Evolutionary conservation across 805 yeast species (phyloP).

Genomic region (Wickerhamiella kurtzmanii): DNA sequence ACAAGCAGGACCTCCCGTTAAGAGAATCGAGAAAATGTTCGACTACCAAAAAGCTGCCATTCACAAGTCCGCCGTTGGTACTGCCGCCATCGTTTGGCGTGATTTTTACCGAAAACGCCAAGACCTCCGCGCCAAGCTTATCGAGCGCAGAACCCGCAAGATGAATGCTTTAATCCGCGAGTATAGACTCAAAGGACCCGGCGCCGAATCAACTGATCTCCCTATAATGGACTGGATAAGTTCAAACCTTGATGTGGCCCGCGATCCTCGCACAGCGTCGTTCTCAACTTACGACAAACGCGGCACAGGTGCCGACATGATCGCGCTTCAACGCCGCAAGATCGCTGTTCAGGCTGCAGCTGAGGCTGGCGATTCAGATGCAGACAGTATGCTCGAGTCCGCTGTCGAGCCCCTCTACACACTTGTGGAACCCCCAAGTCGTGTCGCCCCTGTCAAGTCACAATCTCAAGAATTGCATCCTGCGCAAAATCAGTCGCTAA

Average conservation of each 20-base stretch:
- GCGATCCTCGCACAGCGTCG: neutral
- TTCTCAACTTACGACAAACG: conserved; percentile 8
- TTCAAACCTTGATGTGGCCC: conserved; percentile 16
- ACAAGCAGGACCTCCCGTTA: conserved; percentile 2
- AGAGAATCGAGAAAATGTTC: conserved; percentile 1
- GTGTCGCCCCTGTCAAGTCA: conserved; percentile 2
- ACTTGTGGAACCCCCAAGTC: neutral
- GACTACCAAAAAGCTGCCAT: conserved; percentile 17
- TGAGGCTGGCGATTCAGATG: neutral
- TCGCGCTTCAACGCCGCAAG: conserved; percentile 7
- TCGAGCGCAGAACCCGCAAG: conserved; percentile 13
- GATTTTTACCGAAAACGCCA: conserved; percentile 21
- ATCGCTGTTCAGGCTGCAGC: conserved; percentile 6
- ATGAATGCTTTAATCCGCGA: conserved; percentile 20
- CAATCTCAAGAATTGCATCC: neutral
- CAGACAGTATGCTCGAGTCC: neutral
- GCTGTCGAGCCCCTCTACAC: neutral
- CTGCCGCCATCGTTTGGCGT: conserved; percentile 21
- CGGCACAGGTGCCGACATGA: conserved; percentile 16
- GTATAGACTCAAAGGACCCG: conserved; percentile 9
- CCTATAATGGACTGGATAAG: conserved; percentile 18
- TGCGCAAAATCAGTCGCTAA: neutral
- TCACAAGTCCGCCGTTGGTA: conserved; percentile 15
- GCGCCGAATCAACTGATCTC: conserved; percentile 7
- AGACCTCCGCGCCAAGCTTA: conserved; percentile 19